These are phyloP conservation scores for Geotrichum cucujoidarum DNA, from an alignment of 1,139 yeast species.

Conservation along the genomic window DNA sequence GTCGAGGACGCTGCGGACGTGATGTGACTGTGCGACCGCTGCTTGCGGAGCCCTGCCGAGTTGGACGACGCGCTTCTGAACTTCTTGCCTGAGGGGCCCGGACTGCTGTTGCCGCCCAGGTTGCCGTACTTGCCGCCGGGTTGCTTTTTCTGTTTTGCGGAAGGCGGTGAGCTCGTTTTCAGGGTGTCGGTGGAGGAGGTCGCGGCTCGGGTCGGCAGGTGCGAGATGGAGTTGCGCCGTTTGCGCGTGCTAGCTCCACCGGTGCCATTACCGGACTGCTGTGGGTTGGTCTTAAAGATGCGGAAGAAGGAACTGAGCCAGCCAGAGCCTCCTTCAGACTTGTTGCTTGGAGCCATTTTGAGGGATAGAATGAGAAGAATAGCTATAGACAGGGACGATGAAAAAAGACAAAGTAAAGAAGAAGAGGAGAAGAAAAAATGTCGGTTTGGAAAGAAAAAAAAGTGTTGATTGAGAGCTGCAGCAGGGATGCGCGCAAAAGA, in stretches of 20 bases:
- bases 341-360: conserved; percentile 2
- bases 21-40: neutral
- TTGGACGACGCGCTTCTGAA: neutral
- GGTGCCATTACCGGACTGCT: neutral
- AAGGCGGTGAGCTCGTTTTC: neutral
- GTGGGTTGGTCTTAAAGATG: conserved; percentile 7
- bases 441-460: no score
- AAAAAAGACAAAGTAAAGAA: neutral
- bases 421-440: neutral
- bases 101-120: neutral
- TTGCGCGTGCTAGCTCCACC: neutral
- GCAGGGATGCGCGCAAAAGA: no score
- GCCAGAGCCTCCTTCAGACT: neutral
- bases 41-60: neutral
- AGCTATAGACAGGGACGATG: no score
- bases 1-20: neutral
- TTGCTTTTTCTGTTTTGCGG: neutral
- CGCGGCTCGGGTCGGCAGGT: conserved; percentile 2
- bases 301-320: conserved; percentile 5
- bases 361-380: no score
- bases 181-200: neutral
- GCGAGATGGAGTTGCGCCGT: neutral
- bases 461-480: no score
- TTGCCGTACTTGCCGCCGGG: neutral
- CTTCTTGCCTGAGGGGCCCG: neutral